These are phyloP conservation scores for Anaeromyces robustus DNA, from an alignment of 192 early-diverging fungal species.

Conservation along the genomic window DNA sequence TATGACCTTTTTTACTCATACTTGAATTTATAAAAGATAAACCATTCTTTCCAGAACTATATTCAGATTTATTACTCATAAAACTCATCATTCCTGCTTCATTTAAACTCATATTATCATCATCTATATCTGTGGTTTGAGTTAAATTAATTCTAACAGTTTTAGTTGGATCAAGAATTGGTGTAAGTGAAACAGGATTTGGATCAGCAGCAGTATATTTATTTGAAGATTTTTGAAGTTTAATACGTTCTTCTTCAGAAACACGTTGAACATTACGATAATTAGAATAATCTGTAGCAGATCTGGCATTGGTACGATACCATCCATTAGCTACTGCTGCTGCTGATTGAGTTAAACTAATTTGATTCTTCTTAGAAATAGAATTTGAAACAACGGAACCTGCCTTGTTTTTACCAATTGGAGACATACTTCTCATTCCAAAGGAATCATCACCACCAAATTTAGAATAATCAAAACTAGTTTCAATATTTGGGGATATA, in stretches of 20 bases:
- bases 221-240: background rate
- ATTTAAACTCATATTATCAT: background rate
- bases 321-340: background rate
- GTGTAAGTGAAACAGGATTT: background rate
- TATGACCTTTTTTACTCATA: background rate
- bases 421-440: background rate
- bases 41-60: background rate
- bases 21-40: too few relatives aligned
- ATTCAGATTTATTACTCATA: background rate
- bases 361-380: background rate
- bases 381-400: background rate
- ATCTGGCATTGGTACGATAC: background rate
- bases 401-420: background rate
- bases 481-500: background rate
- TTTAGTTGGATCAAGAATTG: background rate
- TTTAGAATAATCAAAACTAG: background rate
- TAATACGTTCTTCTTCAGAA: background rate
- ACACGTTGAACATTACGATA: background rate
- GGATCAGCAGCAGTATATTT: too few relatives aligned
- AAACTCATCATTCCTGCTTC: background rate
- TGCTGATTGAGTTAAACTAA: background rate
- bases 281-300: background rate
- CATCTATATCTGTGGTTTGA: too few relatives aligned
- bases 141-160: too few relatives aligned
- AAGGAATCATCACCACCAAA: background rate